Evolutionary conservation across 2,329 filamentous ascomycete species (phyloP).

Genomic region (Aureobasidium sp.): DNA sequence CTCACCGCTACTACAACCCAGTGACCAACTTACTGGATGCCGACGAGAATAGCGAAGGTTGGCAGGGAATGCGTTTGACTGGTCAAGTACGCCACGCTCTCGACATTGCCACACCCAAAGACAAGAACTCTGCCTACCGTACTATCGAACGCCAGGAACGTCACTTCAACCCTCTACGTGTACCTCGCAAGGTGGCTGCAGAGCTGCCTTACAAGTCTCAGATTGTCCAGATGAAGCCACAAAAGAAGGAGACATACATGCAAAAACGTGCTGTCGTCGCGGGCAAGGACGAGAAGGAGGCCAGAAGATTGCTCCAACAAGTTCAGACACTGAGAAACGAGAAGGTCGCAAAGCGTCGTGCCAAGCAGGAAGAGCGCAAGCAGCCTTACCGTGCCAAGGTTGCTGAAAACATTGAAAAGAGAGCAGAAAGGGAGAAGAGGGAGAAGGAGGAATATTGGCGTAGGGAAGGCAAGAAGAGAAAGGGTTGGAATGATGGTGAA

Average conservation of each 20-base stretch:
- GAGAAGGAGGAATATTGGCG: slow-evolving; percentile 92
- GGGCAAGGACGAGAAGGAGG: slow-evolving; percentile 75
- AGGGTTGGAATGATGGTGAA: slow-evolving; percentile 45
- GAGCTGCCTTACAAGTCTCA: slow-evolving; percentile 89
- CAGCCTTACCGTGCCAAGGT: slow-evolving; percentile 76
- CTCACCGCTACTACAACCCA: slow-evolving; percentile 93
- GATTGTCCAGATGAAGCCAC: slow-evolving; percentile 70
- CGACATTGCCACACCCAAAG: slow-evolving; percentile 65
- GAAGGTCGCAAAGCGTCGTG: slow-evolving; percentile 71
- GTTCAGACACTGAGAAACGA: slow-evolving; percentile 85
- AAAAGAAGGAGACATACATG: slow-evolving; percentile 76
- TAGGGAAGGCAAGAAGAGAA: slow-evolving; percentile 75
- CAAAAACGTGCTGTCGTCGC: slow-evolving; percentile 90
- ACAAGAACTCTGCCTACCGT: slow-evolving; percentile 80
- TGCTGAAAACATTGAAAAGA: slow-evolving; percentile 74
- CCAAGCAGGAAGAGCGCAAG: slow-evolving; percentile 81
- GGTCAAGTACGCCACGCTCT: slow-evolving; percentile 78
- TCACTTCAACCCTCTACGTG: slow-evolving; percentile 53
- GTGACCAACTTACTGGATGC: slow-evolving; percentile 80
- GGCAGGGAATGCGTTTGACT: slow-evolving; percentile 89
- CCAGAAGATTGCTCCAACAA: slow-evolving; percentile 84
- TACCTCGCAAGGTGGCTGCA: slow-evolving; percentile 72
- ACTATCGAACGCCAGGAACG: slow-evolving; percentile 43
- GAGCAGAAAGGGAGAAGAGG: slow-evolving; percentile 74
- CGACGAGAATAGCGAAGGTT: slow-evolving; percentile 36